These are phyloP conservation scores for Aspergillus taichungensis DNA, from an alignment of 495 filamentous ascomycete genomes.

Conservation along the genomic window DNA sequence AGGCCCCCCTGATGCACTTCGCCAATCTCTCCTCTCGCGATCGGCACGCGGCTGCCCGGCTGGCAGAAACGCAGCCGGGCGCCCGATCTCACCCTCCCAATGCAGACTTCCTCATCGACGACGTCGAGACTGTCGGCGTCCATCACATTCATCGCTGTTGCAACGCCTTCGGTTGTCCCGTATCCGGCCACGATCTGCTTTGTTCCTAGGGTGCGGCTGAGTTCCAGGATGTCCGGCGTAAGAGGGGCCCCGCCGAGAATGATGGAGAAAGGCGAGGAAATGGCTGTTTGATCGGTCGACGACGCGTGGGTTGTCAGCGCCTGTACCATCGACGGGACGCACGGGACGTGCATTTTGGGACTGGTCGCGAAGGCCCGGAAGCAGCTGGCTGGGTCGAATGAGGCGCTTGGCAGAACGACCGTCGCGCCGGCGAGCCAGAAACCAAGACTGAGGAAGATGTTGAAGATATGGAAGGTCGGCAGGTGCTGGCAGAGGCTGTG, in stretches of 20 bases:
- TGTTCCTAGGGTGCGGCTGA: slow-evolving; percentile 17
- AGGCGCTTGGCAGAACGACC: slow-evolving; percentile 21
- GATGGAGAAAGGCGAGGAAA: slow-evolving; percentile 15
- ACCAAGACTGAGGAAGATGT: slow-evolving; percentile 19
- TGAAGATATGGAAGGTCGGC: slow-evolving; percentile 30
- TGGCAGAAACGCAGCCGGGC: slow-evolving; percentile 26
- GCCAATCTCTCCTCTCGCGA: slow-evolving; percentile 21
- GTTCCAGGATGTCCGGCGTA: slow-evolving; percentile 16
- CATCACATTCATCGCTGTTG: slow-evolving; percentile 11
- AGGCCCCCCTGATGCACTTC: slow-evolving; percentile 33
- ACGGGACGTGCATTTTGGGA: slow-evolving; percentile 18
- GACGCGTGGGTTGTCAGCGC: slow-evolving; percentile 2
- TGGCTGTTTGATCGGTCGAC: slow-evolving; percentile 9
- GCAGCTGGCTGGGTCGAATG: slow-evolving; percentile 25
- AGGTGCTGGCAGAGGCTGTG: slow-evolving; percentile 26
- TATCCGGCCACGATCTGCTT: slow-evolving; percentile 19
- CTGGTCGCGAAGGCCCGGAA: slow-evolving; percentile 18
- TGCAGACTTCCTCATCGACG: slow-evolving; percentile 8
- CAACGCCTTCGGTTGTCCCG: slow-evolving; percentile 30
- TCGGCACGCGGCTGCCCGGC: slow-evolving; percentile 12
- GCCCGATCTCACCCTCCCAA: slow-evolving; percentile 21
- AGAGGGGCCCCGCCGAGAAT: slow-evolving; percentile 24
- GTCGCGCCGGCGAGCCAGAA: slow-evolving; percentile 25
- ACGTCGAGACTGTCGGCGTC: slow-evolving; percentile 1
- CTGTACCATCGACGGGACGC: slow-evolving; percentile 27